phyloP scores from a whole-genome alignment of 1,284 basidiomycete genomes.

The Cryptococcus sp. region DNA sequence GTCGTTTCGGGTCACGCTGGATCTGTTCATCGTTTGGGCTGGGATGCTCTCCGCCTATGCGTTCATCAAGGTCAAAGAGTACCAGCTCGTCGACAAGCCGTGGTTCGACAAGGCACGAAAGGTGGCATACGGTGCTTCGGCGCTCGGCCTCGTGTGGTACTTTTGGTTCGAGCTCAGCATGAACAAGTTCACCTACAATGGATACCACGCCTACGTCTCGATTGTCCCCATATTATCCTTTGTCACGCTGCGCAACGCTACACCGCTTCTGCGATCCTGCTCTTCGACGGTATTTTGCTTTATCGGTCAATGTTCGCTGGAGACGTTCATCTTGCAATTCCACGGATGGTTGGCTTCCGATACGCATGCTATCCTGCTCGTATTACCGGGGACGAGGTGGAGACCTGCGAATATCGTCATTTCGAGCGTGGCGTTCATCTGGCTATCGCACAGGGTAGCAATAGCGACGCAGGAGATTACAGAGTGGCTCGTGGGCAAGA shows the following conservation, averaged over 20 bases:
- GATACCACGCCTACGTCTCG: conserved; percentile 77
- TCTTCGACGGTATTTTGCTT: conserved; percentile 68
- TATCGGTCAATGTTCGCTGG: conserved; percentile 73
- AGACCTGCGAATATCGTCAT: conserved; percentile 69
- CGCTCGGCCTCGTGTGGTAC: conserved; percentile 63
- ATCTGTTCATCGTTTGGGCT: conserved; percentile 78
- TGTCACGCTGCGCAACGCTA: conserved; percentile 69
- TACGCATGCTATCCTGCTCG: conserved; percentile 72
- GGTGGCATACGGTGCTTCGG: conserved; percentile 51
- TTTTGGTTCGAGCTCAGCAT: conserved; percentile 72
- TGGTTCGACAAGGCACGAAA: conserved; percentile 59
- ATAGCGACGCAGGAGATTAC: conserved; percentile 69
- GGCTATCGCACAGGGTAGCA: conserved; percentile 67
- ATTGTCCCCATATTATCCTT: conserved; percentile 72
- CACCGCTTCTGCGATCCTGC: conserved; percentile 60
- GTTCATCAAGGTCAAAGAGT: conserved; percentile 68
- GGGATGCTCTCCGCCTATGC: conserved; percentile 74
- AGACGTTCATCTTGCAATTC: conserved; percentile 83
- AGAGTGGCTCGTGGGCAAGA: conserved; percentile 57
- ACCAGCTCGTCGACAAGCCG: conserved; percentile 62
- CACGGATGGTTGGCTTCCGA: conserved; percentile 84
- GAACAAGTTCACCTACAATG: conserved; percentile 77
- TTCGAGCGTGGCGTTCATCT: conserved; percentile 70
- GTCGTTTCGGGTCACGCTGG: conserved; percentile 77
- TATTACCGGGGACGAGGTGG: conserved; percentile 68